Evolutionary conservation across 306 rosid species (phyloP).

Genomic region (Betula pendula): DNA sequence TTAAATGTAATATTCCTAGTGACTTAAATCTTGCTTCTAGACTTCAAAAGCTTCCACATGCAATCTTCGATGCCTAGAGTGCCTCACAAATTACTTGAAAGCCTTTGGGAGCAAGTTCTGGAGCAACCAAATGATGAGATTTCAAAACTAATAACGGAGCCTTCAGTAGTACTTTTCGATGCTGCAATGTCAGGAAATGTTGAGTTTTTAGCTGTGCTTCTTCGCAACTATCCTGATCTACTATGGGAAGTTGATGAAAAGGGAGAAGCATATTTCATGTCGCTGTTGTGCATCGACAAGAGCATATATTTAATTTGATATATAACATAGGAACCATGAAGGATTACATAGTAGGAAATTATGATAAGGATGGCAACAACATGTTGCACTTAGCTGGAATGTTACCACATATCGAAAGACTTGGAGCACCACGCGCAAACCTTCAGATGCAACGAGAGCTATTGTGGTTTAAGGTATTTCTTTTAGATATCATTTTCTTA

Average conservation of each 20-base stretch:
- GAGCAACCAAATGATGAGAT: not conserved
- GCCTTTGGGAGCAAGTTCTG: not conserved
- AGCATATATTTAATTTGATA: not conserved
- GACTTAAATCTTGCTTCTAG: not conserved
- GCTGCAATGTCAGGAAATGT: conserved; percentile 1
- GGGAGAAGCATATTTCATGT: conserved; percentile 3
- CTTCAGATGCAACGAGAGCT: conserved; percentile 14
- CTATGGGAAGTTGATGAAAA: not conserved
- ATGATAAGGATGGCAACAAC: conserved; percentile 1
- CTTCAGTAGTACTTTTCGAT: conserved; percentile 9
- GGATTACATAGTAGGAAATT: not conserved
- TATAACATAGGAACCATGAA: not conserved
- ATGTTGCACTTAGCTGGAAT: conserved; percentile 21
- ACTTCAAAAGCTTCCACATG: not conserved
- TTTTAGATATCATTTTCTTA: no score
- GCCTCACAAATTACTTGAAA: not conserved
- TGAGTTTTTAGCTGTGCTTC: not conserved
- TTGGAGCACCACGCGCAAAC: not conserved
- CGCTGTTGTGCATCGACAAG: not conserved
- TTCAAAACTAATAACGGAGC: not conserved
- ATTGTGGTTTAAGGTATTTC: conserved; percentile 12
- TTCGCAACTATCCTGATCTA: not conserved
- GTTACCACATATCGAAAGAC: not conserved
- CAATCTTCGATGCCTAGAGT: not conserved
- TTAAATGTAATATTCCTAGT: not conserved